Conservation (phyloP, 2,329 filamentous ascomycete species). For the Pseudogymnoascus sp. region DNA sequence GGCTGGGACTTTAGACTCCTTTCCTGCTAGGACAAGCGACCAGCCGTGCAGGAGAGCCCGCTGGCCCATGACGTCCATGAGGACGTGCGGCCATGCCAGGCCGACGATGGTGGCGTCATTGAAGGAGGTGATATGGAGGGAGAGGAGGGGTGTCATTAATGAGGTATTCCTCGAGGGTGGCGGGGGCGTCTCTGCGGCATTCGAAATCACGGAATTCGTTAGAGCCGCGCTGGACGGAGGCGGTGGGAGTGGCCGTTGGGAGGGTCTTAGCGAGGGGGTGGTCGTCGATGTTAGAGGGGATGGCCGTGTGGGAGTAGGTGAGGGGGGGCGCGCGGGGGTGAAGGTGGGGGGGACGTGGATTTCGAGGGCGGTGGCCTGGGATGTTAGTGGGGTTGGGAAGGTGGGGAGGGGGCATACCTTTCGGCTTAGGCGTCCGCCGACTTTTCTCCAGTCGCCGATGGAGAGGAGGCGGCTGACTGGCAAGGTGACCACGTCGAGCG, state of each 20-base stretch:
- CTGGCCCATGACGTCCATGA: conserved; percentile 39
- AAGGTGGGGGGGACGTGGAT: conserved; percentile 34
- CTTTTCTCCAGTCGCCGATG: conserved; percentile 36
- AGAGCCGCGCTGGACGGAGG: conserved; percentile 25
- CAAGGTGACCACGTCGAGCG: too few species aligned
- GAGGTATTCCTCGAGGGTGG: conserved; percentile 33
- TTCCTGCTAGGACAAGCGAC: conserved; percentile 36
- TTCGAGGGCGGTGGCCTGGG: conserved; percentile 28
- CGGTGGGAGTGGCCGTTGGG: conserved; percentile 26
- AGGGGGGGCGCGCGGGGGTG: conserved; percentile 32
- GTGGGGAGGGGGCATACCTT: not conserved
- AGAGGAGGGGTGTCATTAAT: conserved; percentile 37
- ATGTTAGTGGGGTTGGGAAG: conserved; percentile 1
- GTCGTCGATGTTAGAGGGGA: conserved; percentile 31
- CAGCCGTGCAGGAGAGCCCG: conserved; percentile 36
- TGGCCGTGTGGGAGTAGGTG: conserved; percentile 30
- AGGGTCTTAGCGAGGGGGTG: conserved; percentile 34
- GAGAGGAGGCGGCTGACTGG: conserved; percentile 32
- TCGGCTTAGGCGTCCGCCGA: conserved; percentile 35
- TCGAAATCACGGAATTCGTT: conserved; percentile 23
- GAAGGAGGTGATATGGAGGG: conserved; percentile 41
- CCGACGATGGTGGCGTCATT: conserved; percentile 40
- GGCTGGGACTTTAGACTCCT: conserved; percentile 33
- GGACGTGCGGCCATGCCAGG: conserved; percentile 38
- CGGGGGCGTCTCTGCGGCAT: conserved; percentile 21